These are phyloP conservation scores for Lotmaria passim DNA, from an alignment of 208 protist species.

Conservation along the genomic window DNA sequence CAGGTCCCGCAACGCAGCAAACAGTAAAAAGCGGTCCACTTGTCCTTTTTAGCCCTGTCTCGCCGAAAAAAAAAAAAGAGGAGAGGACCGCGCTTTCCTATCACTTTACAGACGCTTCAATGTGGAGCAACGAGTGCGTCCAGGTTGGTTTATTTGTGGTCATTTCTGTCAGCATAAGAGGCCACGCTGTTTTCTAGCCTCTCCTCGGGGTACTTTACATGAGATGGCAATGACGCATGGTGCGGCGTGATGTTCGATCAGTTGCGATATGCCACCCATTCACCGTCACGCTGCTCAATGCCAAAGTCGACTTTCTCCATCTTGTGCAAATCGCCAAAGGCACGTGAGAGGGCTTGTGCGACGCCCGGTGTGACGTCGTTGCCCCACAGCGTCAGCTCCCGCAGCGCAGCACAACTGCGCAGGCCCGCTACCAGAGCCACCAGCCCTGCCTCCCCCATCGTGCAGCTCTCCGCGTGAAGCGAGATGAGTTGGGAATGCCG, in stretches of 20 bases:
- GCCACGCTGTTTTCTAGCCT: too few species aligned
- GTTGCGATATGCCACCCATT: conserved; percentile 25
- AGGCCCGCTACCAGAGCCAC: conserved; percentile 45
- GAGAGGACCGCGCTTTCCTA: too few species aligned
- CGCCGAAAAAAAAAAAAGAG: too few species aligned
- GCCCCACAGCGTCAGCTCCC: conserved; percentile 67
- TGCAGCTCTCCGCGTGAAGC: conserved; percentile 56
- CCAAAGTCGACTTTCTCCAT: conserved; percentile 65
- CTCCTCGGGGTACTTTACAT: not conserved
- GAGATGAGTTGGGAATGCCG: conserved; percentile 46
- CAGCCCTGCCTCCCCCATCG: conserved; percentile 63
- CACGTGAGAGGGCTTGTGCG: conserved; percentile 42
- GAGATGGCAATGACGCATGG: not conserved
- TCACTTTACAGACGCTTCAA: too few species aligned
- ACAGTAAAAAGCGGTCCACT: too few species aligned
- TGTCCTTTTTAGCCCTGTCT: too few species aligned
- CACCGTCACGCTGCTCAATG: conserved; percentile 34
- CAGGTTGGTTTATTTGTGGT: too few species aligned
- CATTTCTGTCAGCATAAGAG: too few species aligned
- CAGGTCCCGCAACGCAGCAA: too few species aligned
- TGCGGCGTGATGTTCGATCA: too few species aligned
- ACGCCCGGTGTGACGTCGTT: conserved; percentile 63
- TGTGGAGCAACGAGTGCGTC: too few species aligned
- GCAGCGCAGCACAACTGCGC: conserved; percentile 40
- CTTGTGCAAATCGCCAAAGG: conserved; percentile 46